Evolutionary conservation across 768 basidiomycete genomes (phyloP), one percentile per base, ranked within the genome.

Genomic region (Boletus reticulatus): DNA sequence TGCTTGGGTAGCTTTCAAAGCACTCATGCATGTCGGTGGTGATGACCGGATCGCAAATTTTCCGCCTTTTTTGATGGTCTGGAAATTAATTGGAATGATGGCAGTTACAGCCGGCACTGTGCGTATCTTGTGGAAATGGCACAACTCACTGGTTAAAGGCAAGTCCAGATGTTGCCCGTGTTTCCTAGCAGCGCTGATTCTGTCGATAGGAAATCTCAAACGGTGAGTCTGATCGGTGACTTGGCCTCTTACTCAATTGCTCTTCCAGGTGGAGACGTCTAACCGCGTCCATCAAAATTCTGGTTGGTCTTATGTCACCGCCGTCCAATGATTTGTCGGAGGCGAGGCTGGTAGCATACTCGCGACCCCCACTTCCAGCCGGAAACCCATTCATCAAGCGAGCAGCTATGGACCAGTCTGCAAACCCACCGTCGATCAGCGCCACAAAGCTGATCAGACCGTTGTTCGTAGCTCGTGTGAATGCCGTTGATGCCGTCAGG

Each of bases 51-150:
- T 10, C 16, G 11, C n/a, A 2, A 29, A 19, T 6, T 31, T 22
- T 11, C 24, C n/a, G 14, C 3, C 3, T 24, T 39, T 43, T 36
- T 36, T 36, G 39, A 36, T 50, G 36, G 47, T 50, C 42, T 59
- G n/a, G 46, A 48, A 59, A 20, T 48, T 58, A 17, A 11, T 67
- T 2, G 63, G 65, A 6, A 60, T 20, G 14, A 43, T 55, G 5
- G 49, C 44, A 7, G 32, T 67, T 11, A 57, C 63, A 27, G 63
- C 65, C 16, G 50, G 59, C 5, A 67, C 71, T 11, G 66, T 74
- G 7, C 71, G 69, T 58, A 42, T 76, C 17, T 62, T 82, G 10
- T 68, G 75, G 17, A 72, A 70, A 46, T 82, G 80, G 79, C 81
- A 83, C 59, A 74, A 72, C 37, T 49, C 69, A 29, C 69, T 82